Evolutionary conservation across 2,329 filamentous ascomycete genomes (phyloP).

Genomic region (Plectosphaerella plurivora): DNA sequence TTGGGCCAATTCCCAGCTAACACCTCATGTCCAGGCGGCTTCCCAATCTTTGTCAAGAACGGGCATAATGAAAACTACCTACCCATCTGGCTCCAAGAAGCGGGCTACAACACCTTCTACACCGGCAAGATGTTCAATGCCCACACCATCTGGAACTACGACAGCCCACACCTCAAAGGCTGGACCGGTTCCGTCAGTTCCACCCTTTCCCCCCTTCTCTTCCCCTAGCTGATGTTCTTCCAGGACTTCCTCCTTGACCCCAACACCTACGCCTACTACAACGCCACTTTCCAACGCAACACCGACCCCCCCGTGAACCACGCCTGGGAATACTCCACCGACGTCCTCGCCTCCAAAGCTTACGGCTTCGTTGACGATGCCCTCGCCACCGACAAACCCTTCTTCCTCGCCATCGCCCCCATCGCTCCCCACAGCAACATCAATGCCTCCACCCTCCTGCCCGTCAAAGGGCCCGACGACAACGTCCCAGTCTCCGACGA

Average conservation of each 20-base stretch:
- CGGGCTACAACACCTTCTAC: conserved; percentile 49
- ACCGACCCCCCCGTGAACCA: conserved; percentile 34
- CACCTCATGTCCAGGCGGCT: conserved; percentile 22
- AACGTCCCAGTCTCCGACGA: conserved; percentile 52
- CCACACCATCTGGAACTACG: conserved; percentile 43
- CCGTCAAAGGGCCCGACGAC: conserved; percentile 51
- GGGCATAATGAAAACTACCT: conserved; percentile 46
- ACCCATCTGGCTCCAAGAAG: conserved; percentile 45
- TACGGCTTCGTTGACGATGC: conserved; percentile 59
- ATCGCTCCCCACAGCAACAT: conserved; percentile 26
- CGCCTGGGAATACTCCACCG: conserved; percentile 40
- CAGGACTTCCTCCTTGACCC: conserved; percentile 56
- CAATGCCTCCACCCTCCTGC: conserved; percentile 32
- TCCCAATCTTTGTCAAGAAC: conserved; percentile 45
- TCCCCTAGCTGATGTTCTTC: background rate
- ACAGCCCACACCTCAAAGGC: conserved; percentile 46
- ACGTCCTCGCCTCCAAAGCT: conserved; percentile 56
- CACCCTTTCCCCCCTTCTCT: too few species aligned
- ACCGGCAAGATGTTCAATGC: conserved; percentile 52
- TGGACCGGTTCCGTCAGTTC: conserved; percentile 44
- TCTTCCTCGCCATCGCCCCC: conserved; percentile 54
- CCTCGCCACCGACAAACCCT: conserved; percentile 44
- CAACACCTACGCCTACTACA: conserved; percentile 64
- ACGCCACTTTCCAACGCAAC: conserved; percentile 60
- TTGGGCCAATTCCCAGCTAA: conserved; percentile 9